Base-by-base conservation (phyloP, 2,329 filamentous ascomycete genomes). In the Colletotrichum sublineola region DNA sequence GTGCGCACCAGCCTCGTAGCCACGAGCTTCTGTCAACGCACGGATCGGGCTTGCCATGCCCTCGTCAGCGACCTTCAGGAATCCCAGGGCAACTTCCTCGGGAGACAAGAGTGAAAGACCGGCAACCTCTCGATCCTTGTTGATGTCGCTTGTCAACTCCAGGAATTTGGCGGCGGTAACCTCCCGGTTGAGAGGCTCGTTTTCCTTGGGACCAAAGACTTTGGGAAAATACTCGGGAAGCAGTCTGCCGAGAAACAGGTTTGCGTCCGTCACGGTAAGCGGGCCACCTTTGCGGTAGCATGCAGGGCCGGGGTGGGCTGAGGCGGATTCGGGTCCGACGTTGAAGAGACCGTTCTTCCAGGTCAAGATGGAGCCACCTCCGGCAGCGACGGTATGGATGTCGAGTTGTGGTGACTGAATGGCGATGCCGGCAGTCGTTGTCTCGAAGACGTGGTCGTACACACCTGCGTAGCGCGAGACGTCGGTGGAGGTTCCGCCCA, bases 371-470 rank as follows among this genome's bases (percentile, higher is more conserved):
- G 89, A 92, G n/a, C 92, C 91, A 73, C 93, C 93, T 24, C 93
- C 92, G 8, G 93, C 92, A 33, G 93, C 93, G 5, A 95, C 92
- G 1, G 93, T 96, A 78, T 94, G 94, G 79, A 96, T 95, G 76
- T 95, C 93, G 1, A 95, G 86, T 78, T 95, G 93, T 0, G 93
- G 93, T 1, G 90, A 92, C 74, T 95, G 93, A 14, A 95, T 94
- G 1, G 92, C 92, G 1, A 95, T 90, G 15, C 93, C 93, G 0
- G 93, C 93, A 0, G 92, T 94, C 0, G 92, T 94, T 0, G 92
- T 94, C 77, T 94, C 93, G 73, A 95, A 94, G 0, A 84, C 78
- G 58, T 85, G 82, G 38, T 84, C 83, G 42, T 82, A 82, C 2
- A 79, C 78, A 1, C 83, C 83, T 3, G 79, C 90, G 75, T 93